Percentiles rank a stretch among this genome's conserved stretches.
Evolutionary conservation across 225 moss, liverwort and hornwort species (phyloP).

Genomic region (Straminergon stramineum): DNA sequence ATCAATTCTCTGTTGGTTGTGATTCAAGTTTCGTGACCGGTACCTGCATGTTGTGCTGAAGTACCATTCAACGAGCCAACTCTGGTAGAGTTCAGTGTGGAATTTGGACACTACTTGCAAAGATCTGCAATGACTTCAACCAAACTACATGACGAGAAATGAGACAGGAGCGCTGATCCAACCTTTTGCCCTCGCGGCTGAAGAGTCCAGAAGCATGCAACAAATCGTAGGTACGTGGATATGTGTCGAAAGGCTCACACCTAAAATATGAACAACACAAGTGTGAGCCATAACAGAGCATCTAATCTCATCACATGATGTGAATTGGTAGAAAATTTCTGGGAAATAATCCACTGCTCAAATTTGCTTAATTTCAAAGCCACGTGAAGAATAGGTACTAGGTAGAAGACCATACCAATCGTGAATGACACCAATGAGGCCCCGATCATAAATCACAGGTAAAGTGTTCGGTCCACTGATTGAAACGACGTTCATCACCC

Average conservation of each 20-base stretch:
- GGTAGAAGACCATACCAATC: neutral
- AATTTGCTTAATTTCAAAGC: neutral
- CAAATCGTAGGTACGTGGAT: slow-evolving; percentile 10
- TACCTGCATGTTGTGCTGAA: neutral
- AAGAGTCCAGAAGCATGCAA: neutral
- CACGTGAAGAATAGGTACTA: neutral
- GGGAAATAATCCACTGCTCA: neutral
- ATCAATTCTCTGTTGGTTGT: neutral
- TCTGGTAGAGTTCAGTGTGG: neutral
- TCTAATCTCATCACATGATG: neutral
- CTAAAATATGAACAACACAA: neutral
- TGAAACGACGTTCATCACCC: slow-evolving; percentile 2
- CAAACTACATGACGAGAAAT: neutral
- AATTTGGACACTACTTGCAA: neutral
- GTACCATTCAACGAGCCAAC: neutral
- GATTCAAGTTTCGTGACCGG: neutral
- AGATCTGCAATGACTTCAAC: neutral
- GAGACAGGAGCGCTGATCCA: neutral
- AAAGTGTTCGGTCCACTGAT: neutral
- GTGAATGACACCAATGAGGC: neutral
- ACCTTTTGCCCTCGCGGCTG: neutral
- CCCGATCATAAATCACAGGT: neutral
- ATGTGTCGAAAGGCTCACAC: slow-evolving; percentile 4
- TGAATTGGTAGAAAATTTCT: neutral
- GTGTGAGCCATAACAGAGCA: neutral